Base-by-base conservation (phyloP, 2,329 filamentous ascomycete genomes). In the Fusarium mundagurra region DNA sequence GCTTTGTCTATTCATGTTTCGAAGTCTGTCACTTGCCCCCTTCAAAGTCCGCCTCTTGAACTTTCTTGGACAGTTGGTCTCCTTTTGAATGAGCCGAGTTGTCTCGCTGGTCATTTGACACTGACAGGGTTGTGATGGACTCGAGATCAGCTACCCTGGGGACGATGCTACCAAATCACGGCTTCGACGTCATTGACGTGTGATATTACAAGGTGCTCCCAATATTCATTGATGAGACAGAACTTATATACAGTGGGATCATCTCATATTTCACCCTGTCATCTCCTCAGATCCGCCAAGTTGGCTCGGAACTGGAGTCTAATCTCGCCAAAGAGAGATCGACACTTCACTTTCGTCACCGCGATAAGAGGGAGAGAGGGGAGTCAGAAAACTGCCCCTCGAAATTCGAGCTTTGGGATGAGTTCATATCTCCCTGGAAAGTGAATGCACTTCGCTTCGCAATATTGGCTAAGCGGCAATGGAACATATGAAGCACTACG, bases 141-240 rank as follows among this genome's bases (percentile, higher is more conserved):
- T 55, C 24, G 6, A n/a, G 27, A n/a, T 41, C 51, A 39, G 51
- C 51, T 55, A 29, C 24, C 34, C 51, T 55, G 8, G 27, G 51
- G 36, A 33, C n/a, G n/a, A 59, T 59, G 24, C 41, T 59, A 59
- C 55, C 50, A 60, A 68, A 38, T 38, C 41, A 50, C 31, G 29
- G 57, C 50, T 47, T 66, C 67, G 45, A 67, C 58, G 45, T 68
- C 65, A 68, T 61, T 47, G 64, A 62, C 64, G 53, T 54, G 62
- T 51, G 44, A 36, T 71, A 31, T 58, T 39, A 34, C 71, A 59
- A 73, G 61, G 61, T 73, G 29, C 61, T 34, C 38, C 67, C 43
- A 16, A 54, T 43, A 41, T 47, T 54, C 18, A 33, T 34, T 36
- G 22, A 67, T 50, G 50, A 51, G n/a, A 47, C 27, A 45, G 17